phyloP scores from a whole-genome alignment of 2,329 filamentous ascomycete genomes.

The Biscogniauxia mediterranea region DNA sequence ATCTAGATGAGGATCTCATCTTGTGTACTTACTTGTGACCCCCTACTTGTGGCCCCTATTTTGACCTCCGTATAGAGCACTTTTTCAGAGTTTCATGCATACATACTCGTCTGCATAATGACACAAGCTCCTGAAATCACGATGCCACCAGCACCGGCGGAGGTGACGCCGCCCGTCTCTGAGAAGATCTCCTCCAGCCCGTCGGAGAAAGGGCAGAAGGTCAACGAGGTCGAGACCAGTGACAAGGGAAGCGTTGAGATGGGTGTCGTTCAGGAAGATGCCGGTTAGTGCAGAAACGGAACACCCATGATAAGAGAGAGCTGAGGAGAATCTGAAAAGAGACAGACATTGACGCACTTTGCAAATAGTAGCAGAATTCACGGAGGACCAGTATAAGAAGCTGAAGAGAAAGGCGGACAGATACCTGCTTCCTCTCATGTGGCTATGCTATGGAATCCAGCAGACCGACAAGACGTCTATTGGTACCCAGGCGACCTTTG shows the following conservation, averaged over 20 bases:
- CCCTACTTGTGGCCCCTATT: too few species aligned
- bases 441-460: constrained; percentile 48
- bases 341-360: neutral
- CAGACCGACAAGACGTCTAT: constrained; percentile 47
- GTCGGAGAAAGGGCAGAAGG: constrained; percentile 13
- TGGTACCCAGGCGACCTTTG: constrained; percentile 39
- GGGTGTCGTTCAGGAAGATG: constrained; percentile 19
- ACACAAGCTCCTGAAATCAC: neutral
- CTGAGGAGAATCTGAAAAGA: constrained; percentile 4
- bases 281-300: constrained; percentile 11
- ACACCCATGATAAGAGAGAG: neutral
- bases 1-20: neutral
- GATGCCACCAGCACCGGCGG: neutral
- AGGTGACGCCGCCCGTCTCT: too few species aligned
- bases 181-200: neutral
- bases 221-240: constrained; percentile 13
- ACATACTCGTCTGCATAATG: neutral
- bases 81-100: too few species aligned
- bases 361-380: constrained; percentile 25
- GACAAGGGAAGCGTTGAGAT: constrained; percentile 24
- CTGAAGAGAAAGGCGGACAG: constrained; percentile 42
- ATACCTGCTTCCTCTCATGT: constrained; percentile 48
- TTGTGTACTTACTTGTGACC: neutral
- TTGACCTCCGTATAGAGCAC: too few species aligned
- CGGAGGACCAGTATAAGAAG: constrained; percentile 38